Evolutionary conservation across 257 asterid species (phyloP).

Genomic region (Paulownia fortunei): DNA sequence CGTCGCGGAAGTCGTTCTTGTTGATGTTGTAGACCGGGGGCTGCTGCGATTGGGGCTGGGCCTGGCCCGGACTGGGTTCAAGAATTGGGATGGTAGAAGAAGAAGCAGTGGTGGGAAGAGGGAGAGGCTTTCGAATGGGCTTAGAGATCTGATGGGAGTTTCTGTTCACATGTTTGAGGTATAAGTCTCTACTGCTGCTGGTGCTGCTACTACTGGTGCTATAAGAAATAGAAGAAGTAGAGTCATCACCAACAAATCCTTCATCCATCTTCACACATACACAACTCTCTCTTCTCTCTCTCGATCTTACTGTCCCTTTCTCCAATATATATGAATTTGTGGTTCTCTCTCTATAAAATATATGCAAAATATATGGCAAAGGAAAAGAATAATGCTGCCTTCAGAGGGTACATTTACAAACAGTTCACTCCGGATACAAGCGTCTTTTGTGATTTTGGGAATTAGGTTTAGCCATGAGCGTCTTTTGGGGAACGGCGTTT

Average conservation of each 20-base stretch:
- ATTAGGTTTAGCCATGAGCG: slow-evolving; percentile 37
- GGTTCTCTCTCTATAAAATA: slow-evolving; percentile 2
- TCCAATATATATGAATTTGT: neutral
- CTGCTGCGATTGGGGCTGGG: slow-evolving; percentile 53
- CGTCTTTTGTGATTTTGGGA: slow-evolving; percentile 36
- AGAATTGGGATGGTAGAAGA: slow-evolving; percentile 15
- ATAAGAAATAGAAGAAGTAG: slow-evolving; percentile 25
- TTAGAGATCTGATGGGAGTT: slow-evolving; percentile 47
- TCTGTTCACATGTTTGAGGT: slow-evolving; percentile 41
- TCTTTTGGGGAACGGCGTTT: slow-evolving; percentile 20
- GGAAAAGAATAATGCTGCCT: slow-evolving; percentile 34
- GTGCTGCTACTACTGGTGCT: slow-evolving; percentile 23
- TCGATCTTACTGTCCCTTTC: slow-evolving; percentile 9
- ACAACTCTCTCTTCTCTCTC: slow-evolving; percentile 22
- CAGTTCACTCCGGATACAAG: neutral
- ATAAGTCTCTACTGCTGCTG: slow-evolving; percentile 30
- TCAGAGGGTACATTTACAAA: neutral
- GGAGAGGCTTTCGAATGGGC: slow-evolving; percentile 48
- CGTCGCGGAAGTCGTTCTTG: slow-evolving; percentile 90
- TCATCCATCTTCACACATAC: slow-evolving; percentile 36
- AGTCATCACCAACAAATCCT: slow-evolving; percentile 36
- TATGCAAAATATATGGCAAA: slow-evolving; percentile 18
- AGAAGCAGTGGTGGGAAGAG: slow-evolving; percentile 11
- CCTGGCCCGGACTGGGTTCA: slow-evolving; percentile 33
- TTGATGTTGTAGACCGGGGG: slow-evolving; percentile 98